Percentiles rank a stretch among this genome's conserved stretches.
Conservation (phyloP, 1,284 basidiomycete species). For the Papiliotrema terrestris region DNA sequence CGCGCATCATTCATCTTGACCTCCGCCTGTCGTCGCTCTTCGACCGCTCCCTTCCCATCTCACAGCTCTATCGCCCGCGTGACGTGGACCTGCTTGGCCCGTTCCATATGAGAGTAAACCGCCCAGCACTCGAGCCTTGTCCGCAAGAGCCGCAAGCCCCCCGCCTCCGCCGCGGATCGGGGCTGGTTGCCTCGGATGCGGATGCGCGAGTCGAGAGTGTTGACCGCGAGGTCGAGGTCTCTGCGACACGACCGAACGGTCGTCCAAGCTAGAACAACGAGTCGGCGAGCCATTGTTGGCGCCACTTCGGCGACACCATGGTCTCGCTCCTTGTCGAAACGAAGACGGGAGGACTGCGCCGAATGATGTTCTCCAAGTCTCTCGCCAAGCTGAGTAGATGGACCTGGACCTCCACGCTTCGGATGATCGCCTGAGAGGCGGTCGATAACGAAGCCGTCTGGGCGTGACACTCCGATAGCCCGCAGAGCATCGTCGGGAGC, state of each 20-base stretch:
- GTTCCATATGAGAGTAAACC: too few species aligned
- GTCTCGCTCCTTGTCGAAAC: background rate
- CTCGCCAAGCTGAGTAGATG: slow-evolving; percentile 49
- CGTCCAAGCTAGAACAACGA: slow-evolving; percentile 15
- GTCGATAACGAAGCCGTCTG: slow-evolving; percentile 57
- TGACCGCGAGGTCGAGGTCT: slow-evolving; percentile 2
- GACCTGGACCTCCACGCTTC: slow-evolving; percentile 53
- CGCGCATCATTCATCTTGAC: too few species aligned
- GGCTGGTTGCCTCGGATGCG: too few species aligned
- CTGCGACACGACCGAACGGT: slow-evolving; percentile 49
- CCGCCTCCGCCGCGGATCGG: too few species aligned
- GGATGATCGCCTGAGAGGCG: slow-evolving; percentile 57
- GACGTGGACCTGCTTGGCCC: too few species aligned
- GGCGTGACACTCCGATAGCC: slow-evolving; percentile 54
- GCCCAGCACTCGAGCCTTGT: too few species aligned
- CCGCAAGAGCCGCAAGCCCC: too few species aligned
- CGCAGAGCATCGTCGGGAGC: background rate
- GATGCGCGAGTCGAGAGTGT: background rate
- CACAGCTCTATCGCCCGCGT: too few species aligned
- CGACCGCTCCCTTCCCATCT: too few species aligned
- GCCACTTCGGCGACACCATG: background rate
- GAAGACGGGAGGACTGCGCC: slow-evolving; percentile 20
- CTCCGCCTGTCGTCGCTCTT: too few species aligned
- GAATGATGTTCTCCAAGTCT: slow-evolving; percentile 43
- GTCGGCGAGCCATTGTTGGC: background rate